These are phyloP conservation scores for Eimeria tenella DNA, from an alignment of 169 alveolate genomes.

Conservation along the genomic window DNA sequence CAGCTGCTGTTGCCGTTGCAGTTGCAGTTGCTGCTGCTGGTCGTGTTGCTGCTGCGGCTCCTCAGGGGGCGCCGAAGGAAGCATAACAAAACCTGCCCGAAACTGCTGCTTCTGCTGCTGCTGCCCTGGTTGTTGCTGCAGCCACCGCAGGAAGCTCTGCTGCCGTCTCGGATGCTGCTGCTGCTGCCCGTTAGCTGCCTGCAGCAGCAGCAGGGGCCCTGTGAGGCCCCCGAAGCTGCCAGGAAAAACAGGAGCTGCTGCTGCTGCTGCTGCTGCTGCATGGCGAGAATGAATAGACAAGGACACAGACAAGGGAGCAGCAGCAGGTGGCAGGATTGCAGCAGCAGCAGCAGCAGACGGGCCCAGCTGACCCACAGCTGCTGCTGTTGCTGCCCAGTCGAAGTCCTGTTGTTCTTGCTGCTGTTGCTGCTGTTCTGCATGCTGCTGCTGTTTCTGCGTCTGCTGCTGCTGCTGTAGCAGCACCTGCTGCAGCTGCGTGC, in stretches of 20 bases:
- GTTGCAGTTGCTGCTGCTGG: background rate
- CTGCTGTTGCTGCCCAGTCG: constrained; percentile 45
- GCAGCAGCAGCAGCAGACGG: constrained; percentile 15
- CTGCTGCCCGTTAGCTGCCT: background rate
- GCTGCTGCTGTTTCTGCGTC: background rate
- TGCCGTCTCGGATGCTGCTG: constrained; percentile 22
- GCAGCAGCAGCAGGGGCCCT: constrained; percentile 6
- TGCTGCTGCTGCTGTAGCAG: constrained; percentile 32
- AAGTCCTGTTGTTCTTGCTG: constrained; percentile 23
- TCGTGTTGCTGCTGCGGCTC: constrained; percentile 9
- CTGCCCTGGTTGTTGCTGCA: constrained; percentile 21
- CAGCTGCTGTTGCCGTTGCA: constrained; percentile 38
- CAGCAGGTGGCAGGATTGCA: constrained; percentile 33
- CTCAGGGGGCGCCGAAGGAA: background rate
- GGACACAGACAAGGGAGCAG: constrained; percentile 13
- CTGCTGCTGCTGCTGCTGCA: constrained; percentile 47
- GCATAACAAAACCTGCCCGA: constrained; percentile 36
- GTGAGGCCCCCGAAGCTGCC: background rate
- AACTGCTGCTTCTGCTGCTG: constrained; percentile 12
- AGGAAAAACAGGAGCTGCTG: background rate
- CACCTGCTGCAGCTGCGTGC: background rate
- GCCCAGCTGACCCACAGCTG: background rate
- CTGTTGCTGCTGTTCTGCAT: constrained; percentile 17
- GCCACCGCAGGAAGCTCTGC: constrained; percentile 47
- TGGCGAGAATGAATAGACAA: background rate